Evolutionary conservation across 2,329 filamentous ascomycete genomes (phyloP).

Genomic region (Orbilia blumenaviensis): DNA sequence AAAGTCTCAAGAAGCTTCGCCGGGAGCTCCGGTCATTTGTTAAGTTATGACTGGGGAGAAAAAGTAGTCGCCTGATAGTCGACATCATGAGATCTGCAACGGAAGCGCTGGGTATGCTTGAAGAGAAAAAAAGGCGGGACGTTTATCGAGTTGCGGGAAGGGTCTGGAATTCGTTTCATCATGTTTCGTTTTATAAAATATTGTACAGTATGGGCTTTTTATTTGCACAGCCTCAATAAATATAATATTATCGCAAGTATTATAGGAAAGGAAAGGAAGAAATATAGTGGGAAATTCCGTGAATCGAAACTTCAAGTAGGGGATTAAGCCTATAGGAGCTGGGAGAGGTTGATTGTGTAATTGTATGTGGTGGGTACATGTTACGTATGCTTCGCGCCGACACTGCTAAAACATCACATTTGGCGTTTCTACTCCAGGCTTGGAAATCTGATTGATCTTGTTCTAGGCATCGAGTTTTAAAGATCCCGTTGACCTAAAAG

Average conservation of each 20-base stretch:
- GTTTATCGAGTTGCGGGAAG: neutral
- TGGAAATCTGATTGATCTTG: too few relatives aligned
- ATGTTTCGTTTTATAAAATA: conserved; percentile 10
- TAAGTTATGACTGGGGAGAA: too few relatives aligned
- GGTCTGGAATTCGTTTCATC: conserved; percentile 13
- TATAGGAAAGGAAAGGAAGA: neutral
- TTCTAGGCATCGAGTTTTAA: conserved; percentile 14
- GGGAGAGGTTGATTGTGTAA: neutral
- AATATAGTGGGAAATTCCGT: neutral
- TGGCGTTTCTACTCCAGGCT: neutral
- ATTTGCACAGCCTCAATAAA: conserved; percentile 17
- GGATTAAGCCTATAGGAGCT: too few relatives aligned
- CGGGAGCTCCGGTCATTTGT: neutral
- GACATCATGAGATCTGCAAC: neutral
- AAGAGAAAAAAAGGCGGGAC: neutral
- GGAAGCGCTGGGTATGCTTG: too few relatives aligned
- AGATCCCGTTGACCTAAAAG: neutral
- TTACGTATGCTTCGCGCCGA: neutral
- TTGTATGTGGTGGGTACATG: neutral
- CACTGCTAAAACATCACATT: conserved; percentile 1
- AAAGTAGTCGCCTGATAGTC: neutral
- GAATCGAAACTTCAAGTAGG: neutral
- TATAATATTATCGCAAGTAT: too few relatives aligned
- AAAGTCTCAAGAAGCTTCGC: neutral
- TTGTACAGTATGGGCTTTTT: neutral